These are phyloP conservation scores for Henckelia pumila DNA, from an alignment of 257 asterid species.

Conservation along the genomic window DNA sequence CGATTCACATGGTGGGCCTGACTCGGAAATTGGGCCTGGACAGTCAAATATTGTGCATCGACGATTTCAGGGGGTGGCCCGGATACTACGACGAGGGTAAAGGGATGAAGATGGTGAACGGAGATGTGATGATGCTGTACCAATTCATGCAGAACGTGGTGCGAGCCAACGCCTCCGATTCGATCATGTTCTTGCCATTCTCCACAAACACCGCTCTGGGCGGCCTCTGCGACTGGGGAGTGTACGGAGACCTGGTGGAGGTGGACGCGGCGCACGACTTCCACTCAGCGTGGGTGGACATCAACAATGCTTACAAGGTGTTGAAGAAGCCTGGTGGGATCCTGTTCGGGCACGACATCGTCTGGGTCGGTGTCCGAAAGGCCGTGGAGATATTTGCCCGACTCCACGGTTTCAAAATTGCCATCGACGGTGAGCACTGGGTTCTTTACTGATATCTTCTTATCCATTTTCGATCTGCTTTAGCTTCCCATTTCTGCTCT, in stretches of 20 bases:
- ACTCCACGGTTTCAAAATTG: constrained; percentile 26
- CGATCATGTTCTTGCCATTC: constrained; percentile 44
- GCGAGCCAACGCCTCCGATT: constrained; percentile 34
- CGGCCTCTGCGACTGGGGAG: constrained; percentile 69
- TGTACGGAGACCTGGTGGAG: constrained; percentile 58
- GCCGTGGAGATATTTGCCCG: constrained; percentile 47
- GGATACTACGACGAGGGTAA: constrained; percentile 49
- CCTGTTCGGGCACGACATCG: constrained; percentile 44
- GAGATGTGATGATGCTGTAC: constrained; percentile 47
- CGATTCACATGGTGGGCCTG: constrained; percentile 54
- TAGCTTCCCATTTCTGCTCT: no score
- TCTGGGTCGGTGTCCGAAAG: constrained; percentile 37
- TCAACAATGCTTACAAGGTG: constrained; percentile 47
- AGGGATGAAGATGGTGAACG: constrained; percentile 55
- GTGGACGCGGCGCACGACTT: constrained; percentile 71
- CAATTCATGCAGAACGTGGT: constrained; percentile 72
- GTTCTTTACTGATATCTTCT: constrained; percentile 18
- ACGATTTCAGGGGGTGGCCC: constrained; percentile 79
- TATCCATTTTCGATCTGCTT: neutral
- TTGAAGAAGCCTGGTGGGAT: constrained; percentile 44
- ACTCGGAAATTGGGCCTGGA: constrained; percentile 41
- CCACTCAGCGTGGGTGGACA: constrained; percentile 70
- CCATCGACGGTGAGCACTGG: constrained; percentile 50
- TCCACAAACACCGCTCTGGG: constrained; percentile 54
- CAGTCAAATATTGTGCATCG: constrained; percentile 54